Evolutionary conservation across 352 stramenopile species (phyloP).

Genomic region (Globisporangium irregulare): DNA sequence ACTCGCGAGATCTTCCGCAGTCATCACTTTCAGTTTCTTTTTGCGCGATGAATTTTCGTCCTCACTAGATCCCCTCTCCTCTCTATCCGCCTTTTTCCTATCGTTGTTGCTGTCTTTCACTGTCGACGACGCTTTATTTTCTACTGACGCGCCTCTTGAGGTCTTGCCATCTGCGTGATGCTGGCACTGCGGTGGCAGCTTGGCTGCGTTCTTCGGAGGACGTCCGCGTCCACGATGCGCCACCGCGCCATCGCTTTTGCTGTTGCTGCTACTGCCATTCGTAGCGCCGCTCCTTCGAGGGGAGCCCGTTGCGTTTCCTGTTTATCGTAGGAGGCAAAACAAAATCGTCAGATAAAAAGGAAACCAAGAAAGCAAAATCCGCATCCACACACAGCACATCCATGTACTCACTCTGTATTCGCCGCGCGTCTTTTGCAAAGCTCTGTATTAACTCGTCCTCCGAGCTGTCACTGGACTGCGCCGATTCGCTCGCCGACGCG

Average conservation of each 20-base stretch:
- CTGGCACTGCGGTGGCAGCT: conserved; percentile 17
- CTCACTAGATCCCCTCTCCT: neutral
- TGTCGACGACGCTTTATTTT: neutral
- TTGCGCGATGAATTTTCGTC: neutral
- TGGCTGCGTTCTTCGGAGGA: conserved; percentile 46
- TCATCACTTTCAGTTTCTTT: conserved; percentile 20
- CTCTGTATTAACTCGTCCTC: conserved; percentile 26
- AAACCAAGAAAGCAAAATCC: neutral
- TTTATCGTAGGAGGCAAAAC: neutral
- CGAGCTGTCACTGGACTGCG: conserved; percentile 24
- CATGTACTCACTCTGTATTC: conserved; percentile 15
- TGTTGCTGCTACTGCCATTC: conserved; percentile 14
- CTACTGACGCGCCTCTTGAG: neutral
- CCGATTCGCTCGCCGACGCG: conserved; percentile 32
- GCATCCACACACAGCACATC: neutral
- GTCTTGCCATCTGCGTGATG: neutral
- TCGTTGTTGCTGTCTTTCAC: conserved; percentile 3
- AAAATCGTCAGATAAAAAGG: conserved; percentile 7
- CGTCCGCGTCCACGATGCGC: conserved; percentile 39
- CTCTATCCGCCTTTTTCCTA: neutral
- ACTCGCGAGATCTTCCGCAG: neutral
- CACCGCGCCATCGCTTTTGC: conserved; percentile 20
- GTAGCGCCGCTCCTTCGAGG: conserved; percentile 20
- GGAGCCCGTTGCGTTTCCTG: conserved; percentile 20
- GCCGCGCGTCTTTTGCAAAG: conserved; percentile 3